phyloP scores from a whole-genome alignment of 495 filamentous ascomycete species.

The Aspergillus homomorphus region DNA sequence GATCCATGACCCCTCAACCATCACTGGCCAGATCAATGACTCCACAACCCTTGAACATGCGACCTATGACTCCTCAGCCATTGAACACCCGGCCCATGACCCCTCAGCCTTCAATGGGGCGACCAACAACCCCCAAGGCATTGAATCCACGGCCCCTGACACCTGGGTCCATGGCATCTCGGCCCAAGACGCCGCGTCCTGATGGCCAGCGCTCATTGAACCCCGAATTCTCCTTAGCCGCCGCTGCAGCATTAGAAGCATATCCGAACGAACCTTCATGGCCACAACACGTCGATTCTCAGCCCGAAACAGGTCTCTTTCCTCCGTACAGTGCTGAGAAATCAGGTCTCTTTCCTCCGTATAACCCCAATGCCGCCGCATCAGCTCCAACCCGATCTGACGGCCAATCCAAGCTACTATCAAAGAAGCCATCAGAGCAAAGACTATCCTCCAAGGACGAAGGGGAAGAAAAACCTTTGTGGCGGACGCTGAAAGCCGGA shows the following conservation, averaged over 20 bases:
- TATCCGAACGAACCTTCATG: background rate
- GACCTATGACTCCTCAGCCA: slow-evolving; percentile 3
- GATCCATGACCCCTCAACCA: background rate
- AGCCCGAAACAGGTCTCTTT: background rate
- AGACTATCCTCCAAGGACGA: background rate
- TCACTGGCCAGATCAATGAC: background rate
- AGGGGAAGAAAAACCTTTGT: background rate
- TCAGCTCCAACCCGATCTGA: background rate
- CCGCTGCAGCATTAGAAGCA: background rate
- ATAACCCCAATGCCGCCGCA: background rate
- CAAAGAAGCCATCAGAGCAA: background rate
- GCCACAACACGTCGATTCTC: background rate
- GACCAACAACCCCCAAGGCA: background rate
- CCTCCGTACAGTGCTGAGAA: background rate
- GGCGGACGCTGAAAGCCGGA: slow-evolving; percentile 1
- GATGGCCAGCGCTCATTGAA: background rate
- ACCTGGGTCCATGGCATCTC: background rate
- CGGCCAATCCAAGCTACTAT: background rate
- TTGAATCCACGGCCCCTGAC: background rate
- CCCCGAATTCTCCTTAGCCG: background rate
- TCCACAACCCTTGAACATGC: background rate
- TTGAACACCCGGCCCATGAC: background rate
- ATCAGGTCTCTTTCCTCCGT: background rate
- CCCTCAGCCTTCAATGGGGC: background rate
- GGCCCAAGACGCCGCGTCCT: background rate